Evolutionary conservation across 306 rosid genomes (phyloP).

Genomic region (Castanea crenata): DNA sequence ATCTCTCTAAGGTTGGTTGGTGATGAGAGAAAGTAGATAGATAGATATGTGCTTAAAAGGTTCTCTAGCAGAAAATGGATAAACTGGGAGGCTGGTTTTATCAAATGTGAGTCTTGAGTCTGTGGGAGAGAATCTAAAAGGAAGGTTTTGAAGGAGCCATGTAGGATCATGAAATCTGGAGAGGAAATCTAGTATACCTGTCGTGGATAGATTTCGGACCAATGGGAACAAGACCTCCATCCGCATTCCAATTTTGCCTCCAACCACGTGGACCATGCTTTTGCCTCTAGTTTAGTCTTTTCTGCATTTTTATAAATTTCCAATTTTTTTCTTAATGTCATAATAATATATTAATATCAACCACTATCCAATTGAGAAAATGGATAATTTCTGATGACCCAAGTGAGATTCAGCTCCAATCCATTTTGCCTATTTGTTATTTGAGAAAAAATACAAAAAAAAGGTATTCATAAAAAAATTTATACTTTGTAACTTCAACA

Average conservation of each 20-base stretch:
- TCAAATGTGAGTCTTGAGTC: slow-evolving; percentile 6
- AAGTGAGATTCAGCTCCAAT: no score
- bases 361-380: no score
- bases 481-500: no score
- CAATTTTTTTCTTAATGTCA: not conserved
- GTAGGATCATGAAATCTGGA: slow-evolving; percentile 76
- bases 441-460: no score
- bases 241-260: slow-evolving; percentile 36
- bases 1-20: slow-evolving; percentile 27
- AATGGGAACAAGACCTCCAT: slow-evolving; percentile 57
- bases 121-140: slow-evolving; percentile 35
- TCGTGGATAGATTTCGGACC: slow-evolving; percentile 89
- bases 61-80: slow-evolving; percentile 3
- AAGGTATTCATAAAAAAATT: no score
- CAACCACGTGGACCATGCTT: slow-evolving; percentile 63
- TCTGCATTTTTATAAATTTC: not conserved
- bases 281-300: not conserved
- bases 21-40: not conserved
- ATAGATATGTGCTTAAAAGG: not conserved
- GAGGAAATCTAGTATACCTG: slow-evolving; percentile 36
- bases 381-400: no score
- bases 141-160: slow-evolving; percentile 45
- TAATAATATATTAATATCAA: not conserved
- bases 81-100: slow-evolving; percentile 23
- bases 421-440: no score